phyloP scores from a whole-genome alignment of 371 early-diverging fungal genomes.

The Mortierella sp. region DNA sequence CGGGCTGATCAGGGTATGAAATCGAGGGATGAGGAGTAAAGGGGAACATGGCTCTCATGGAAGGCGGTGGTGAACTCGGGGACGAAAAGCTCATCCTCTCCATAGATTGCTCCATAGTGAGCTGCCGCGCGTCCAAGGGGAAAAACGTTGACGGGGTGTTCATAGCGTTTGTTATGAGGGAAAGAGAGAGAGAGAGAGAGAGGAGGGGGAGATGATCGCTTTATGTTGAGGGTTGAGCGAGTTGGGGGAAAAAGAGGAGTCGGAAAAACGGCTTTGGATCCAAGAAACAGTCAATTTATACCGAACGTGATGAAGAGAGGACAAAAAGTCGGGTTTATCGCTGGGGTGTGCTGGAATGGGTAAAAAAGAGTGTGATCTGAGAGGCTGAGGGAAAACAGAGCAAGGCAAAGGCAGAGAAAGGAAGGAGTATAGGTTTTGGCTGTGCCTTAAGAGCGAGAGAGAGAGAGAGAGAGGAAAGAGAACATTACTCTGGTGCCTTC shows the following conservation, averaged over 20 bases:
- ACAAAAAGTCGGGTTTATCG: neutral
- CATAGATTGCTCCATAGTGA: conserved; percentile 36
- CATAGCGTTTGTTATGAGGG: conserved; percentile 6
- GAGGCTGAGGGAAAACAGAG: no score
- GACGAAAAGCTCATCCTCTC: conserved; percentile 37
- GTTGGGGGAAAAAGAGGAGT: no score
- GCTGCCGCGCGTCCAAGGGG: conserved; percentile 25
- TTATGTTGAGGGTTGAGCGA: neutral
- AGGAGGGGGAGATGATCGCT: no score
- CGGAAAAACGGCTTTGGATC: no score
- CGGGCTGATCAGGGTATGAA: conserved; percentile 6
- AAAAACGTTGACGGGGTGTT: conserved; percentile 17
- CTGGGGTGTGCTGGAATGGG: conserved; percentile 10
- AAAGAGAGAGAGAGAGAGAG: neutral
- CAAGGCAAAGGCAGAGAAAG: no score
- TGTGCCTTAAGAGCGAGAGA: no score
- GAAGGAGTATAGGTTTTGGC: no score
- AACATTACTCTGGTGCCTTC: neutral
- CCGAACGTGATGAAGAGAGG: neutral
- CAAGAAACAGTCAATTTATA: no score
- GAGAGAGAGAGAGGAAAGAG: conserved; percentile 10
- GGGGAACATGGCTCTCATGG: neutral
- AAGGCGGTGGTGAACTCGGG: conserved; percentile 14
- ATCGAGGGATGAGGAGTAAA: conserved; percentile 5
- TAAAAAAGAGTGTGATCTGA: no score